These are phyloP conservation scores for Xerocomellus chrysenteron DNA, from an alignment of 768 basidiomycete genomes.

Conservation along the genomic window DNA sequence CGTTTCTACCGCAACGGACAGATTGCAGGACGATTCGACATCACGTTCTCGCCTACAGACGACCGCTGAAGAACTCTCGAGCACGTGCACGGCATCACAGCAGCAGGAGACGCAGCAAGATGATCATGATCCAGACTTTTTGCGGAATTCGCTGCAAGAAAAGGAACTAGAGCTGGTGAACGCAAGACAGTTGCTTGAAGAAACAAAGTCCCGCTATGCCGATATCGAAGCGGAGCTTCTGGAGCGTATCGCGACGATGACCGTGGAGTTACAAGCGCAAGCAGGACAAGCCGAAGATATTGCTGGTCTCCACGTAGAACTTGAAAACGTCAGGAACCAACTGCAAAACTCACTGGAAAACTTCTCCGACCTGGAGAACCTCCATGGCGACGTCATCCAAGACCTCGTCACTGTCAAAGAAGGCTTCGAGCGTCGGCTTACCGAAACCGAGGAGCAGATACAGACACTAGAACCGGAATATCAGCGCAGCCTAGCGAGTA, in stretches of 20 bases:
- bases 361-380: slow-evolving; percentile 26
- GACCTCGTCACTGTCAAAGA: slow-evolving; percentile 26
- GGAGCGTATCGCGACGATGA: slow-evolving; percentile 28
- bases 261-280: slow-evolving; percentile 12
- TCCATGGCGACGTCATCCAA: slow-evolving; percentile 23
- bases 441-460: slow-evolving; percentile 22
- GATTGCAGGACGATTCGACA: not conserved
- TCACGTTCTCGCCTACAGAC: not conserved
- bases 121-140: slow-evolving; percentile 32
- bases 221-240: slow-evolving; percentile 32
- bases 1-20: not conserved
- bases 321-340: slow-evolving; percentile 25
- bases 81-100: not conserved
- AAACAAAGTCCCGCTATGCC: slow-evolving; percentile 35
- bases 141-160: slow-evolving; percentile 39
- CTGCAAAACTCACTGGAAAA: slow-evolving; percentile 22
- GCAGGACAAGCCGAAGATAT: slow-evolving; percentile 17
- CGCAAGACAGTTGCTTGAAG: slow-evolving; percentile 34
- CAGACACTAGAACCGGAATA: slow-evolving; percentile 30
- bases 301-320: slow-evolving; percentile 21
- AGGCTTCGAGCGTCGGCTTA: slow-evolving; percentile 33
- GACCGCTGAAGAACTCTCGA: not conserved
- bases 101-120: slow-evolving; percentile 1
- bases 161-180: slow-evolving; percentile 36
- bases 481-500: slow-evolving; percentile 16